Percentiles rank a stretch among this genome's conserved stretches.
phyloP scores from a whole-genome alignment of 164 flowering plant genomes.

The Liquidambar formosana region DNA sequence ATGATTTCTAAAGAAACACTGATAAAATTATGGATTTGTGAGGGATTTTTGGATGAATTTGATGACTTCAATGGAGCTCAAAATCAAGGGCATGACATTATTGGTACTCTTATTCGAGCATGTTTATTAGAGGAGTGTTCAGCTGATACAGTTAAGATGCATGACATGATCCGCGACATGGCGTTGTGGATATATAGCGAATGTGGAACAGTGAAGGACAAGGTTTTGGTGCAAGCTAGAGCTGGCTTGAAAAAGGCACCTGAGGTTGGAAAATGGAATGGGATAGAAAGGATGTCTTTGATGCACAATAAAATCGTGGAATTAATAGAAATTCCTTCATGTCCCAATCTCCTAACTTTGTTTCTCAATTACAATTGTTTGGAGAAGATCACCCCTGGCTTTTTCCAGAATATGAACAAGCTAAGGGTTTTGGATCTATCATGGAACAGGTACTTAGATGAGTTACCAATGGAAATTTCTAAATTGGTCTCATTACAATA shows the following conservation, averaged over 20 bases:
- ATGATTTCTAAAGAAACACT: neutral
- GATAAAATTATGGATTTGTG: slow-evolving; percentile 5
- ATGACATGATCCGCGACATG: slow-evolving; percentile 22
- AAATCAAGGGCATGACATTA: neutral
- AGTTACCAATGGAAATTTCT: neutral
- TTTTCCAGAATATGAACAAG: neutral
- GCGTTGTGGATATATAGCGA: slow-evolving; percentile 17
- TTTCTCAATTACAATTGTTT: neutral
- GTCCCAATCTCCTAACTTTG: slow-evolving; percentile 3
- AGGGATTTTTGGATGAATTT: slow-evolving; percentile 9
- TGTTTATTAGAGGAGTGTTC: slow-evolving; percentile 5
- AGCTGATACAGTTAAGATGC: slow-evolving; percentile 1
- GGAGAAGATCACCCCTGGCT: neutral
- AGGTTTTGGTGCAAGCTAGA: too few relatives aligned
- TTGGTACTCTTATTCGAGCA: slow-evolving; percentile 3
- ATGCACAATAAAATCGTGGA: neutral
- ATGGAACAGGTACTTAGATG: neutral
- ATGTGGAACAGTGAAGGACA: neutral
- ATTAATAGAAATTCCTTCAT: neutral
- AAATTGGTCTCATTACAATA: neutral
- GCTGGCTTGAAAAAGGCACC: too few relatives aligned
- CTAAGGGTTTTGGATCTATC: slow-evolving; percentile 15
- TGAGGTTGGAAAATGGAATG: neutral
- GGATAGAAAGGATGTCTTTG: neutral
- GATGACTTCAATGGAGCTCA: neutral